phyloP scores from a whole-genome alignment of 1,284 basidiomycete species.

The Gymnopus androsaceus region DNA sequence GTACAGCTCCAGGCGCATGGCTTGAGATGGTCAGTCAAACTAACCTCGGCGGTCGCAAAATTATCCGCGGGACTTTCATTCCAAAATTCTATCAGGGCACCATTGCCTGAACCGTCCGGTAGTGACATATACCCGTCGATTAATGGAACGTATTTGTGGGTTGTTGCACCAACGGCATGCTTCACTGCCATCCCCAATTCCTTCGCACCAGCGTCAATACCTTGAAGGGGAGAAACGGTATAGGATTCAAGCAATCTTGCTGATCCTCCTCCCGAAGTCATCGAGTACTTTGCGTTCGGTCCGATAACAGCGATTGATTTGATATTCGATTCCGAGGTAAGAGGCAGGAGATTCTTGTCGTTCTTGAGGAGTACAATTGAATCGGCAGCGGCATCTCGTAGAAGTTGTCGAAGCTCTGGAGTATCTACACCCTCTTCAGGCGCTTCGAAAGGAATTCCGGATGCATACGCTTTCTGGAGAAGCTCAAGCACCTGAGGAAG shows the following conservation, averaged over 20 bases:
- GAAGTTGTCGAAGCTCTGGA: slow-evolving; percentile 41
- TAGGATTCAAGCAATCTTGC: slow-evolving; percentile 49
- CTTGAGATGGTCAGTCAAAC: slow-evolving; percentile 25
- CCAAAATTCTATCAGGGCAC: slow-evolving; percentile 46
- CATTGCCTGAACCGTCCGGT: slow-evolving; percentile 28
- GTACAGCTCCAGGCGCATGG: slow-evolving; percentile 37
- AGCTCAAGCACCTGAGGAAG: slow-evolving; percentile 39
- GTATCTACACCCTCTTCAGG: slow-evolving; percentile 44
- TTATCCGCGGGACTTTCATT: slow-evolving; percentile 39
- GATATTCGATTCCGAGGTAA: slow-evolving; percentile 26
- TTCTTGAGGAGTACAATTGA: slow-evolving; percentile 54
- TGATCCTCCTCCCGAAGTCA: slow-evolving; percentile 57
- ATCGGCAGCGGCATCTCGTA: slow-evolving; percentile 46
- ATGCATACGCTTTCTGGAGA: slow-evolving; percentile 39
- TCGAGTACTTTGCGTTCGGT: slow-evolving; percentile 53
- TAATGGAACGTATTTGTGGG: slow-evolving; percentile 40
- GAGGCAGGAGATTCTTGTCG: slow-evolving; percentile 42
- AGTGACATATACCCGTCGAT: slow-evolving; percentile 36
- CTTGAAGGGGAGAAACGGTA: slow-evolving; percentile 51
- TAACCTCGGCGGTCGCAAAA: slow-evolving; percentile 31
- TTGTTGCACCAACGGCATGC: slow-evolving; percentile 38
- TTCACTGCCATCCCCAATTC: slow-evolving; percentile 40
- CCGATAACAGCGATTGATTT: slow-evolving; percentile 59
- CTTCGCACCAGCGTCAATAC: slow-evolving; percentile 41
- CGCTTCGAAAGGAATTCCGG: slow-evolving; percentile 43